Conservation (phyloP, 179 eudicot species). For the Silene coronaria region DNA sequence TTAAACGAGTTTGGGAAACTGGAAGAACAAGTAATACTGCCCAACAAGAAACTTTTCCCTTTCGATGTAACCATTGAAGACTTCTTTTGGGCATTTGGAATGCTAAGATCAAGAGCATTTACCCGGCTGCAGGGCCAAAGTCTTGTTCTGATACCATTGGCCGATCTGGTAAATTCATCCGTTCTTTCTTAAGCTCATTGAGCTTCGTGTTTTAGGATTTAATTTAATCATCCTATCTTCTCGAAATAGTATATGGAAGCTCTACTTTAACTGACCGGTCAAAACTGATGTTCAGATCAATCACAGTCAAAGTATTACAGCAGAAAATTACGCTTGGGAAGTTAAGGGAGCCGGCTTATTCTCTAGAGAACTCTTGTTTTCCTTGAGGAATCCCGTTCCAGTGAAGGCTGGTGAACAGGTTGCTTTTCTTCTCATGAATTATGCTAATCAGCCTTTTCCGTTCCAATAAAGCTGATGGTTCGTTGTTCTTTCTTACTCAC, state of each 20-base stretch:
- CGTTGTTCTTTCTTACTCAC: not conserved
- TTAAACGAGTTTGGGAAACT: slow-evolving; percentile 66
- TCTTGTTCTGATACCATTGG: slow-evolving; percentile 78
- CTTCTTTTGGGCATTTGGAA: slow-evolving; percentile 96
- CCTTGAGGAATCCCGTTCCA: slow-evolving; percentile 57
- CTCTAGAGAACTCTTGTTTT: slow-evolving; percentile 78
- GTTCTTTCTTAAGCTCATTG: too few species aligned
- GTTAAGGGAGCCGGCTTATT: slow-evolving; percentile 89
- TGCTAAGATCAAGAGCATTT: slow-evolving; percentile 87
- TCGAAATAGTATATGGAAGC: too few species aligned
- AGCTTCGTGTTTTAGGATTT: too few species aligned
- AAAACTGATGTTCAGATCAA: slow-evolving; percentile 54
- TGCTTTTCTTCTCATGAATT: slow-evolving; percentile 11
- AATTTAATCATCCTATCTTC: not conserved
- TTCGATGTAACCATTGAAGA: slow-evolving; percentile 60
- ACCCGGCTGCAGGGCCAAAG: slow-evolving; percentile 76
- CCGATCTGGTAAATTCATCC: slow-evolving; percentile 63
- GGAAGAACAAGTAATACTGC: slow-evolving; percentile 59
- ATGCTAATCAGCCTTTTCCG: not conserved
- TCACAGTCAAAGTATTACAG: slow-evolving; percentile 65
- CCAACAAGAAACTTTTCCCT: slow-evolving; percentile 68
- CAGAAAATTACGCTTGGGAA: slow-evolving; percentile 76
- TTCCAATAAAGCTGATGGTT: too few species aligned
- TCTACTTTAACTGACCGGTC: slow-evolving; percentile 9
- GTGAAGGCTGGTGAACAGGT: slow-evolving; percentile 99